Percentiles rank a stretch among this genome's conserved stretches.
Evolutionary conservation across 1,284 basidiomycete genomes (phyloP).

Genomic region (Mrakiaceae sp.): DNA sequence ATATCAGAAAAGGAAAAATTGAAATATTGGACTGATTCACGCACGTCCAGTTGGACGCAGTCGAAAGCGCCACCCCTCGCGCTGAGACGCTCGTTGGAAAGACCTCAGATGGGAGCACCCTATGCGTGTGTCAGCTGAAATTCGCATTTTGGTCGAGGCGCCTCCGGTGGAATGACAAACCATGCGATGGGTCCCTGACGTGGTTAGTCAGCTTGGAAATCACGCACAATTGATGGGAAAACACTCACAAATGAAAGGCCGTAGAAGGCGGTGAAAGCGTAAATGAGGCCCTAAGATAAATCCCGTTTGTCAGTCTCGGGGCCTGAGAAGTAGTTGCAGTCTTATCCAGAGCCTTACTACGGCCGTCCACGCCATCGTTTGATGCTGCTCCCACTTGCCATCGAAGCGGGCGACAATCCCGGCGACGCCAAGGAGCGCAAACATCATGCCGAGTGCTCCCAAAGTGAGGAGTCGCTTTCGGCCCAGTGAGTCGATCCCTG

Average conservation of each 20-base stretch:
- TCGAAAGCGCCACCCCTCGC: too few species aligned
- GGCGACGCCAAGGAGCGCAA: slow-evolving; percentile 60
- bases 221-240: slow-evolving; percentile 36
- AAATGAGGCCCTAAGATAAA: slow-evolving; percentile 45
- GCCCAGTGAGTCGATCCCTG: slow-evolving; percentile 53
- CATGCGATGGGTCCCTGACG: too few species aligned
- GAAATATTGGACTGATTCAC: too few species aligned
- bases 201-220: not conserved
- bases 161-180: slow-evolving; percentile 17
- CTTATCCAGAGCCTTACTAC: slow-evolving; percentile 42
- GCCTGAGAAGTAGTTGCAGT: slow-evolving; percentile 19
- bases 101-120: slow-evolving; percentile 65
- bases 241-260: slow-evolving; percentile 66
- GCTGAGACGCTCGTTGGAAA: slow-evolving; percentile 48
- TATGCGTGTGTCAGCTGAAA: slow-evolving; percentile 27
- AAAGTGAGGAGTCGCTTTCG: slow-evolving; percentile 62
- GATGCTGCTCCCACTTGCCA: slow-evolving; percentile 46
- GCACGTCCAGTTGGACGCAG: too few species aligned
- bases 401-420: slow-evolving; percentile 42
- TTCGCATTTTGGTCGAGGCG: too few species aligned
- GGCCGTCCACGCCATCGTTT: slow-evolving; percentile 50
- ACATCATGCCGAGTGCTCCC: slow-evolving; percentile 59
- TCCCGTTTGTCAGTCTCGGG: slow-evolving; percentile 32
- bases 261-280: slow-evolving; percentile 68
- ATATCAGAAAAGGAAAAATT: too few species aligned